phyloP scores from a whole-genome alignment of 2,329 filamentous ascomycete species.

The Diplocarpon mali region DNA sequence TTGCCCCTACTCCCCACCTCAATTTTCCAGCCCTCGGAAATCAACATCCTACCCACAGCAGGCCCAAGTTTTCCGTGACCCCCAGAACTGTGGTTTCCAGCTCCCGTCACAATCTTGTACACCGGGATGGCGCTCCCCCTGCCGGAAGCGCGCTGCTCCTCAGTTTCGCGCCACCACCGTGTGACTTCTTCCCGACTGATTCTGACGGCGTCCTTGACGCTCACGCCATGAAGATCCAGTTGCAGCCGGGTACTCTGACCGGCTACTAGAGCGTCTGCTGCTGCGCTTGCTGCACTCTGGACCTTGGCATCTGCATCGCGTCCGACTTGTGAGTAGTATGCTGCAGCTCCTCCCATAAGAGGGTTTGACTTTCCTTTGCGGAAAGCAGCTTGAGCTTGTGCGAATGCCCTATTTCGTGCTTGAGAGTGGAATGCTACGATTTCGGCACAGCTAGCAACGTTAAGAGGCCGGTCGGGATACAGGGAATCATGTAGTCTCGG shows the following conservation, averaged over 20 bases:
- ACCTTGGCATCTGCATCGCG: conserved; percentile 50
- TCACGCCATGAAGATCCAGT: conserved; percentile 77
- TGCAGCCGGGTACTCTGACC: conserved; percentile 47
- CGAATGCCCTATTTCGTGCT: conserved; percentile 34
- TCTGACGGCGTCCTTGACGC: conserved; percentile 67
- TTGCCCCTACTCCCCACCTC: conserved; percentile 41
- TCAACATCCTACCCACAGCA: conserved; percentile 66
- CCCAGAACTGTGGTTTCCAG: conserved; percentile 66
- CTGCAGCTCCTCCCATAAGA: conserved; percentile 64
- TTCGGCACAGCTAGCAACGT: conserved; percentile 6
- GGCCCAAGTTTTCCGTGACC: conserved; percentile 68
- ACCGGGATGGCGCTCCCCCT: conserved; percentile 30
- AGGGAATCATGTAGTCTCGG: conserved; percentile 4
- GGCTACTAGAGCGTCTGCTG: conserved; percentile 60
- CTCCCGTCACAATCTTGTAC: conserved; percentile 70
- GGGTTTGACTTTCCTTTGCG: conserved; percentile 56
- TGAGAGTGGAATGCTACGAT: conserved; percentile 8
- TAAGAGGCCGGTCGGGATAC: conserved; percentile 6
- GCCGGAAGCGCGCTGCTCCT: conserved; percentile 31
- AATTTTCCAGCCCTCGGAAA: conserved; percentile 73
- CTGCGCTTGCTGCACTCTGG: conserved; percentile 47
- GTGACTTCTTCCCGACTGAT: conserved; percentile 60
- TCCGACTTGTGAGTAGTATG: conserved; percentile 62
- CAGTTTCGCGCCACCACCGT: conserved; percentile 72
- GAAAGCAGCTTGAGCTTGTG: conserved; percentile 46